These are phyloP conservation scores for Xerocomus minutiporus DNA, from an alignment of 1,284 basidiomycete species.

Conservation along the genomic window DNA sequence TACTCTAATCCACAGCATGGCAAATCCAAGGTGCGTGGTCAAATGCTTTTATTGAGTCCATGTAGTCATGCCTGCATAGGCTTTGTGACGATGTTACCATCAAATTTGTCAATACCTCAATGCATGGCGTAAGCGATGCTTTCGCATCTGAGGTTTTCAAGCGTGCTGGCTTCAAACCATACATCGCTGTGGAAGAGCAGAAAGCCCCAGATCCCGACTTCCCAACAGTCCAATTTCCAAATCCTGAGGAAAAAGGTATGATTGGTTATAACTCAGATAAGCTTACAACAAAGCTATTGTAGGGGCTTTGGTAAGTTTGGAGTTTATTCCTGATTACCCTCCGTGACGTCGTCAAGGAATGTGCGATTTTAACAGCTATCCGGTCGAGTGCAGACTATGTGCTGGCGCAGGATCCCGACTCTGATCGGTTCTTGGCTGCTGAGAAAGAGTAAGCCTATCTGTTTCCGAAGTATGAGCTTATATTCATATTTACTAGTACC, in stretches of 20 bases:
- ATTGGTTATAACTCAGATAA: background rate
- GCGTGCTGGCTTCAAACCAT: constrained; percentile 53
- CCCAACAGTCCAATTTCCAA: constrained; percentile 77
- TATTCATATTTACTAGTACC: constrained; percentile 33
- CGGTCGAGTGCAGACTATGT: constrained; percentile 53
- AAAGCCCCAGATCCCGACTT: constrained; percentile 75
- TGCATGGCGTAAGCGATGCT: constrained; percentile 79
- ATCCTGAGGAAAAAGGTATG: constrained; percentile 81
- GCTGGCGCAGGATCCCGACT: constrained; percentile 82
- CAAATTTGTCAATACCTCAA: constrained; percentile 76
- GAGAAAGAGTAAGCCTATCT: constrained; percentile 50
- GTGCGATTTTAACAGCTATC: constrained; percentile 61
- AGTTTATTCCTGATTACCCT: background rate
- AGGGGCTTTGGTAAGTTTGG: constrained; percentile 53
- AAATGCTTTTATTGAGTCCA: background rate
- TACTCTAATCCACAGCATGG: constrained; percentile 40
- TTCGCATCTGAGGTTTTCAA: constrained; percentile 58
- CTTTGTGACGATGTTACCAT: constrained; percentile 19
- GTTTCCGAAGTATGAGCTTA: background rate
- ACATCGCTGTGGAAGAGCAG: constrained; percentile 60
- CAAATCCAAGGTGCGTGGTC: constrained; percentile 39
- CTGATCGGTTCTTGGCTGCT: constrained; percentile 79
- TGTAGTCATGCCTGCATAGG: constrained; percentile 10
- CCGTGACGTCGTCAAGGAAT: constrained; percentile 45
- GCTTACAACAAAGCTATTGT: constrained; percentile 9